phyloP scores from a whole-genome alignment of 495 filamentous ascomycete genomes.

The Articulospora tetracladia region DNA sequence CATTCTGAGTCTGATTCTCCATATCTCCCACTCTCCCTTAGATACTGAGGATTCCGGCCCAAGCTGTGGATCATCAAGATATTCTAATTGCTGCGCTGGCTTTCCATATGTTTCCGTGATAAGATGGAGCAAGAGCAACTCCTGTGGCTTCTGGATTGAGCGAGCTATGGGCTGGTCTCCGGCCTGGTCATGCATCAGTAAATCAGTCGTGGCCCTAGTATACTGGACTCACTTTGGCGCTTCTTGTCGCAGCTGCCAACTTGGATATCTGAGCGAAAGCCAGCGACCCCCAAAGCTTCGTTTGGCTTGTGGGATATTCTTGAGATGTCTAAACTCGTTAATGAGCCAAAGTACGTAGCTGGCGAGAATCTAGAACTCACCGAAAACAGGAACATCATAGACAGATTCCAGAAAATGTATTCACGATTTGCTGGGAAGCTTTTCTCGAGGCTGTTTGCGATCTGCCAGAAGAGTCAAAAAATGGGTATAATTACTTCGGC shows the following conservation, averaged over 20 bases:
- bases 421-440: slow-evolving; percentile 22
- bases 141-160: slow-evolving; percentile 26
- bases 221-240: slow-evolving; percentile 13
- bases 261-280: slow-evolving; percentile 22
- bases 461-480: slow-evolving; percentile 7
- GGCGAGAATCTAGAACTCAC: not conserved
- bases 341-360: not conserved
- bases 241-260: slow-evolving; percentile 16
- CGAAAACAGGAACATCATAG: slow-evolving; percentile 23
- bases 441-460: slow-evolving; percentile 27
- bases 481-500: not conserved
- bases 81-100: slow-evolving; percentile 15
- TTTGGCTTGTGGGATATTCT: slow-evolving; percentile 19
- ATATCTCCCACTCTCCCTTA: slow-evolving; percentile 27
- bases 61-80: slow-evolving; percentile 21
- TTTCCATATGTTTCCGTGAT: slow-evolving; percentile 15
- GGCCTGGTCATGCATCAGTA: slow-evolving; percentile 2
- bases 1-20: slow-evolving; percentile 16
- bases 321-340: slow-evolving; percentile 8
- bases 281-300: slow-evolving; percentile 19
- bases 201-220: not conserved
- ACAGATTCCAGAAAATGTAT: slow-evolving; percentile 27
- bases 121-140: slow-evolving; percentile 22
- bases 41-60: slow-evolving; percentile 23
- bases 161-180: slow-evolving; percentile 14